These are phyloP conservation scores for Scheffersomyces segobiensis DNA, from an alignment of 1,139 yeast species.

Conservation along the genomic window DNA sequence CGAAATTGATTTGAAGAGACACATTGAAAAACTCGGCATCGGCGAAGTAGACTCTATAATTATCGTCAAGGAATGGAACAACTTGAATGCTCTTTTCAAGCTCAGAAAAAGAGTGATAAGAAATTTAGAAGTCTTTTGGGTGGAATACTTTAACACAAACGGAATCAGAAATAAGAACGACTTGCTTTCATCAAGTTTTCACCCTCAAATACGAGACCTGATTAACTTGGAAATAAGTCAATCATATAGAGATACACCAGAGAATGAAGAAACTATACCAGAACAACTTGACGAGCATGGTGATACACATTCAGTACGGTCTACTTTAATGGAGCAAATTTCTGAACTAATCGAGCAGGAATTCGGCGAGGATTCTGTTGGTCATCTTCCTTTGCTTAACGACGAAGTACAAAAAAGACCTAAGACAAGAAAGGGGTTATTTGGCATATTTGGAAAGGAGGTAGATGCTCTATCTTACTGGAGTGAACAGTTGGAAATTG, in stretches of 20 bases:
- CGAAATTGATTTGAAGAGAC: slow-evolving; percentile 65
- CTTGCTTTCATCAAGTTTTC: slow-evolving; percentile 26
- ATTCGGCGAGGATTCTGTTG: slow-evolving; percentile 14
- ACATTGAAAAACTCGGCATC: slow-evolving; percentile 74
- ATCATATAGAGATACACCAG: slow-evolving; percentile 9
- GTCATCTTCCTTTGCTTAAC: slow-evolving; percentile 24
- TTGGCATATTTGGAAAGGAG: slow-evolving; percentile 55
- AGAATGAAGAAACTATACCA: slow-evolving; percentile 15
- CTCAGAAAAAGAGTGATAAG: slow-evolving; percentile 54
- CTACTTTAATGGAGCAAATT: not conserved
- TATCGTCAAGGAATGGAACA: slow-evolving; percentile 84
- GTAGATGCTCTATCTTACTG: slow-evolving; percentile 69
- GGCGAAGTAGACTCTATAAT: slow-evolving; percentile 78
- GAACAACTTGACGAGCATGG: slow-evolving; percentile 2
- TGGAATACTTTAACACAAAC: slow-evolving; percentile 58
- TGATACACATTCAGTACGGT: not conserved
- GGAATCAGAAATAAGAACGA: slow-evolving; percentile 32
- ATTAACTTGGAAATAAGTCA: slow-evolving; percentile 21
- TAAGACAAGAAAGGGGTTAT: slow-evolving; percentile 46
- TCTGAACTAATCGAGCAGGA: not conserved
- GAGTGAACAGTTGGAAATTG: slow-evolving; percentile 51
- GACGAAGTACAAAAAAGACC: slow-evolving; percentile 50
- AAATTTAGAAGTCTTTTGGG: slow-evolving; percentile 73
- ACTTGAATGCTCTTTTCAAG: slow-evolving; percentile 63
- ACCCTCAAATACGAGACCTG: slow-evolving; percentile 31